Percentiles rank a stretch among this genome's conserved stretches.
phyloP scores from a whole-genome alignment of 1,284 basidiomycete species.

The Fomitopsis pinicola region DNA sequence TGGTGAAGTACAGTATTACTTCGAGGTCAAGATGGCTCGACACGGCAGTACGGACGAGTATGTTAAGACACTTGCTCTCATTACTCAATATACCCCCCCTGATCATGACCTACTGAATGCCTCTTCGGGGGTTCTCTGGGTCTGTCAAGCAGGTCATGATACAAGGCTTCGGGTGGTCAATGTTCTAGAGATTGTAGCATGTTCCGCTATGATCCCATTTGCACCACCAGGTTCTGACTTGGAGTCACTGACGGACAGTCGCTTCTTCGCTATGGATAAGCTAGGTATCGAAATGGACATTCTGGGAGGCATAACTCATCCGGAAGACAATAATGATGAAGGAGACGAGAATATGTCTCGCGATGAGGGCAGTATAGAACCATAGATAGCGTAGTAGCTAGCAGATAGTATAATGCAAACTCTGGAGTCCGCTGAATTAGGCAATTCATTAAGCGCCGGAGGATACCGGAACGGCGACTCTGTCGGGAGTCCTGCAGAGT shows the following conservation, averaged over 20 bases:
- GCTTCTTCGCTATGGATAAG: background rate
- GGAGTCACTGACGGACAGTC: background rate
- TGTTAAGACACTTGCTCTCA: background rate
- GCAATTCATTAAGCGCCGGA: no score
- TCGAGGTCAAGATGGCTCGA: no score
- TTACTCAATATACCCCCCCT: background rate
- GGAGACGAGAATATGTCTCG: no score
- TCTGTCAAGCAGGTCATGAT: background rate
- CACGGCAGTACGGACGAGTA: background rate
- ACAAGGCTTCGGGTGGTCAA: background rate
- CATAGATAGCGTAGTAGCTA: no score
- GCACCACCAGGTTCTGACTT: background rate
- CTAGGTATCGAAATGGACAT: background rate
- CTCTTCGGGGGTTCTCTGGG: background rate
- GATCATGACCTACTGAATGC: background rate
- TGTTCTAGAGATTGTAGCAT: background rate
- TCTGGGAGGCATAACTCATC: no score
- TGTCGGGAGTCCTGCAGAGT: no score
- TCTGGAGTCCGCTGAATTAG: no score
- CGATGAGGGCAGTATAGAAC: no score
- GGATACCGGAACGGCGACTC: no score
- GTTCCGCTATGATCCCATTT: background rate
- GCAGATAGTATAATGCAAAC: no score
- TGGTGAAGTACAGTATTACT: background rate
- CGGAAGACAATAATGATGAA: no score